Evolutionary conservation across 164 flowering plant genomes (phyloP).

Genomic region (Vitis amurensis): DNA sequence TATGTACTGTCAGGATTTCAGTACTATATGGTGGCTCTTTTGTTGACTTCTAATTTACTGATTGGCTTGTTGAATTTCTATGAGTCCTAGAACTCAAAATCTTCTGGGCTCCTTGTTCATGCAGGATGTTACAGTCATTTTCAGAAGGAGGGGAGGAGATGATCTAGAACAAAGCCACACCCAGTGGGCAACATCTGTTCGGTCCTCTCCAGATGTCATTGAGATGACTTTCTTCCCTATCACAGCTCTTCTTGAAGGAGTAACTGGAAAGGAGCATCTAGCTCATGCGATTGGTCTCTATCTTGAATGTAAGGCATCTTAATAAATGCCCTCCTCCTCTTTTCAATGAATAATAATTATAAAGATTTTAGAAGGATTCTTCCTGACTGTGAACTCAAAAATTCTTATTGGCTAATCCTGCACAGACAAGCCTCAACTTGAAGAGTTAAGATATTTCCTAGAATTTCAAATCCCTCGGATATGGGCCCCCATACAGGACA

Average conservation of each 20-base stretch:
- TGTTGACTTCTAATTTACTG: constrained; percentile 5
- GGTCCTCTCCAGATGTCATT: constrained; percentile 72
- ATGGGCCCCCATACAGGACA: constrained; percentile 77
- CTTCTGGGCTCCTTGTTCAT: constrained; percentile 15
- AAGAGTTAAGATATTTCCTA: constrained; percentile 74
- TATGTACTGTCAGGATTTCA: too few relatives aligned
- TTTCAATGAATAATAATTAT: not conserved
- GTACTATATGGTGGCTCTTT: not conserved
- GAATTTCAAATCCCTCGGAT: constrained; percentile 78
- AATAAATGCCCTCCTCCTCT: not conserved
- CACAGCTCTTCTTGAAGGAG: constrained; percentile 58
- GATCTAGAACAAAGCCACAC: constrained; percentile 71
- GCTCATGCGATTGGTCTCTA: constrained; percentile 65
- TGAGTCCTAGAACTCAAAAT: constrained; percentile 3
- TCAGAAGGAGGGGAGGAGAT: constrained; percentile 86
- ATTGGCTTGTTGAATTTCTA: constrained; percentile 1
- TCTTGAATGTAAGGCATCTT: constrained; percentile 60
- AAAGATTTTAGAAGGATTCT: not conserved
- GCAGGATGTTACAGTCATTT: constrained; percentile 85
- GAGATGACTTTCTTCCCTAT: constrained; percentile 75
- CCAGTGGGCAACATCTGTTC: constrained; percentile 65
- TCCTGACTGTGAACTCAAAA: not conserved
- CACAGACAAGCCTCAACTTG: constrained; percentile 85
- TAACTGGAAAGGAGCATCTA: constrained; percentile 58
- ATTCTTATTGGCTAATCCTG: constrained; percentile 7